These are phyloP conservation scores for Saccharomycopsis fibuligera DNA, from an alignment of 805 yeast genomes.

Conservation along the genomic window DNA sequence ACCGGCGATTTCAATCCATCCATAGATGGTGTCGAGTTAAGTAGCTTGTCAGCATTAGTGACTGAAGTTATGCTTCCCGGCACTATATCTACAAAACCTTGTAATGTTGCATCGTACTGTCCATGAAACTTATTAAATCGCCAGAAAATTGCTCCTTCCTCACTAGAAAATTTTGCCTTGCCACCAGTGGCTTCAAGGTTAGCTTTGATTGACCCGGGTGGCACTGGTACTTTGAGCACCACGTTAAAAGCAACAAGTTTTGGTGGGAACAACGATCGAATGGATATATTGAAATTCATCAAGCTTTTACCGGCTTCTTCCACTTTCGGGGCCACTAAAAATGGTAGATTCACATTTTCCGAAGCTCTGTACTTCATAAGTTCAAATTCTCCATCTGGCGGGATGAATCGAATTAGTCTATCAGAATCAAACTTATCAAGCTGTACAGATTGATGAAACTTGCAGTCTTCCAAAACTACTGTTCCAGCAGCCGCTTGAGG, in stretches of 20 bases:
- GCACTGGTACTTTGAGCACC: constrained; percentile 59
- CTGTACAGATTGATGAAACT: constrained; percentile 83
- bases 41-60: constrained; percentile 7
- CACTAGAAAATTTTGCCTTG: constrained; percentile 60
- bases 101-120: constrained; percentile 50
- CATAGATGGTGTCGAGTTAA: constrained; percentile 4
- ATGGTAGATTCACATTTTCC: constrained; percentile 63
- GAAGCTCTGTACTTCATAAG: constrained; percentile 65
- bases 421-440: constrained; percentile 61
- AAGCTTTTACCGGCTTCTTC: constrained; percentile 38
- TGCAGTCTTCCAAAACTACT: constrained; percentile 66
- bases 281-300: constrained; percentile 51
- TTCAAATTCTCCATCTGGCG: constrained; percentile 86
- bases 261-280: constrained; percentile 55
- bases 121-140: constrained; percentile 63
- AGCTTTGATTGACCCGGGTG: constrained; percentile 50
- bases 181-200: constrained; percentile 48
- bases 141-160: constrained; percentile 65
- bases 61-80: constrained; percentile 26
- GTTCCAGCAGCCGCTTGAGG: constrained; percentile 41
- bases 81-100: constrained; percentile 44
- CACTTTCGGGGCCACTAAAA: constrained; percentile 53
- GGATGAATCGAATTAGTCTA: constrained; percentile 62
- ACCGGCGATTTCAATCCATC: constrained; percentile 7
- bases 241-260: constrained; percentile 61